A percentile compares a stretch with the other conserved stretches of the same genome.
phyloP scores from a whole-genome alignment of 345 rosid species.

The Cardiospermum halicacabum region DNA sequence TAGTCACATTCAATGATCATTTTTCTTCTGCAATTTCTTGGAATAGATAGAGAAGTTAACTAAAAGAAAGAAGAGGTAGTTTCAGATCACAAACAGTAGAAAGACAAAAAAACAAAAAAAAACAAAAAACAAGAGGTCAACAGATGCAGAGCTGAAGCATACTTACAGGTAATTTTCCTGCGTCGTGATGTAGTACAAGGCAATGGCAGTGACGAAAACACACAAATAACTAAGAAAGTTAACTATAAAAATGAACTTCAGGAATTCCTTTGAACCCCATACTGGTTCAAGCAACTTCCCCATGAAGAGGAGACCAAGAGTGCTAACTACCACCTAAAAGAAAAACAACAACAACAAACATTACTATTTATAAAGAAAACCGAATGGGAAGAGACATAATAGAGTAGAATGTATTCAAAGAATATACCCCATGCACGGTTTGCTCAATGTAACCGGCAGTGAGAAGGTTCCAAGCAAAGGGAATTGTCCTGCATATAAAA shows the following conservation, averaged over 20 bases:
- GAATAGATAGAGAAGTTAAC: neutral
- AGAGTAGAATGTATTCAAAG: slow-evolving; percentile 2
- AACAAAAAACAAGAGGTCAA: slow-evolving; percentile 1
- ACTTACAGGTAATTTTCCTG: slow-evolving; percentile 88
- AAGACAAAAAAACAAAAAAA: too few species aligned
- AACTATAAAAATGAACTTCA: slow-evolving; percentile 82
- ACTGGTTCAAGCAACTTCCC: slow-evolving; percentile 95
- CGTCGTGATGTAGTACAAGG: slow-evolving; percentile 74
- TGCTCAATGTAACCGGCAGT: slow-evolving; percentile 91
- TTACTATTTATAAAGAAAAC: slow-evolving; percentile 4
- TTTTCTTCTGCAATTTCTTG: neutral
- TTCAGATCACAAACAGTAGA: neutral
- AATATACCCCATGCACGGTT: slow-evolving; percentile 68
- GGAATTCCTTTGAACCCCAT: slow-evolving; percentile 95
- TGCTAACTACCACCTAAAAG: slow-evolving; percentile 66
- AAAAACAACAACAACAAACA: slow-evolving; percentile 14
- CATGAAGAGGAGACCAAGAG: slow-evolving; percentile 75
- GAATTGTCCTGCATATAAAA: slow-evolving; percentile 72
- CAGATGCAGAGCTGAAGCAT: slow-evolving; percentile 10
- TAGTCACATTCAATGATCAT: neutral
- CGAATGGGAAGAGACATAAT: neutral
- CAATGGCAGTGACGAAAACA: slow-evolving; percentile 77
- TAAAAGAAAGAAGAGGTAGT: neutral
- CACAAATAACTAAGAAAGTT: slow-evolving; percentile 79
- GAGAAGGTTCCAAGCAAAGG: slow-evolving; percentile 93